phyloP scores from a whole-genome alignment of 257 asterid species.

The Forsythia viridissima region DNA sequence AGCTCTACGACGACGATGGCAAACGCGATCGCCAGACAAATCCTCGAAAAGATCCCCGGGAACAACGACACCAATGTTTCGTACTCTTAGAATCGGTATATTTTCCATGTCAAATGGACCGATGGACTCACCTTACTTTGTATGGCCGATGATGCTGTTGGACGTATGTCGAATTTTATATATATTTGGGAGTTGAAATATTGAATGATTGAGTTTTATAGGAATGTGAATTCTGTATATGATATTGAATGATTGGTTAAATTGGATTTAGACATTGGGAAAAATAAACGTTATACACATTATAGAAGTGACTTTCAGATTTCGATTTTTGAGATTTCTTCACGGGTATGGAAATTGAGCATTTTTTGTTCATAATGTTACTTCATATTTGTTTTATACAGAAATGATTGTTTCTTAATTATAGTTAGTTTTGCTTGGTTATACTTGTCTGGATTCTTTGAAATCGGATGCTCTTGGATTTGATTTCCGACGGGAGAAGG shows the following conservation, averaged over 20 bases:
- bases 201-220: conserved; percentile 5
- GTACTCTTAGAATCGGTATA: conserved; percentile 95
- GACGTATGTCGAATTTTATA: conserved; percentile 49
- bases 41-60: conserved; percentile 86
- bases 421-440: background rate
- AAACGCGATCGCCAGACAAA: conserved; percentile 83
- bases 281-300: too few relatives aligned
- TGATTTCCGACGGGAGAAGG: too few relatives aligned
- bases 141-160: conserved; percentile 97
- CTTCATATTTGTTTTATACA: background rate
- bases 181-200: background rate
- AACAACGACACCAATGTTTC: conserved; percentile 74
- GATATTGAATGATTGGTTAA: too few relatives aligned
- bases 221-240: conserved; percentile 13
- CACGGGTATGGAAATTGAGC: conserved; percentile 21
- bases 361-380: conserved; percentile 1
- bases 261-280: conserved; percentile 20
- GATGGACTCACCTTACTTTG: conserved; percentile 98
- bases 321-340: background rate
- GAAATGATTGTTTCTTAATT: background rate
- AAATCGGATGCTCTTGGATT: too few relatives aligned
- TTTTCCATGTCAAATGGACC: conserved; percentile 96
- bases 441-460: background rate
- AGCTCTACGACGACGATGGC: conserved; percentile 87
- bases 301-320: background rate